Evolutionary conservation across 2,329 filamentous ascomycete genomes (phyloP).

Genomic region (Nannizziopsis arthrosporioides): DNA sequence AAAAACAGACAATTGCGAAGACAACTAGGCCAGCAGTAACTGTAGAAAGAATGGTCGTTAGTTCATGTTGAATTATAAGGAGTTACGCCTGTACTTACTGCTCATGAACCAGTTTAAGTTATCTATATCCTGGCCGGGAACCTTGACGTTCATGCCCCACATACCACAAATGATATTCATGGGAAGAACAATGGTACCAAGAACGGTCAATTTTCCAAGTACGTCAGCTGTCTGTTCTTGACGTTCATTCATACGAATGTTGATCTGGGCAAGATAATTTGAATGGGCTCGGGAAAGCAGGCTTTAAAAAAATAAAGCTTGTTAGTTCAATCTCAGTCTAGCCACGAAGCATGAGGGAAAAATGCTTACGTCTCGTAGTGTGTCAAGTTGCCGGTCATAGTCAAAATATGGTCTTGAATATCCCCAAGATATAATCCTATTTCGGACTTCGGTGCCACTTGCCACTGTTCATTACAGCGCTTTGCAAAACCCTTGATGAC

Average conservation of each 20-base stretch:
- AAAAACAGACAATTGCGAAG: constrained; percentile 70
- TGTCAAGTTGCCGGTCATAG: constrained; percentile 90
- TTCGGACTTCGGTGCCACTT: constrained; percentile 85
- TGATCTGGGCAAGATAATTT: constrained; percentile 98
- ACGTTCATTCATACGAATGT: constrained; percentile 96
- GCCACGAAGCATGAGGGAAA: background rate
- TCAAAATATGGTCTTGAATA: constrained; percentile 98
- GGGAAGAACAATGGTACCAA: constrained; percentile 91
- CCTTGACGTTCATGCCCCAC: constrained; percentile 98
- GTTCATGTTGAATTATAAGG: constrained; percentile 2
- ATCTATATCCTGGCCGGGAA: constrained; percentile 79
- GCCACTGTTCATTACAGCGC: constrained; percentile 94
- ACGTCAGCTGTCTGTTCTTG: constrained; percentile 94
- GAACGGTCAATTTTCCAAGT: constrained; percentile 82
- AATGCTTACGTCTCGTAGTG: constrained; percentile 82
- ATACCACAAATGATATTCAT: constrained; percentile 99
- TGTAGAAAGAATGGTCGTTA: constrained; percentile 21
- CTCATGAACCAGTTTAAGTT: constrained; percentile 65
- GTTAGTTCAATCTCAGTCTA: constrained; percentile 12
- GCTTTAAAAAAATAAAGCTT: constrained; percentile 35
- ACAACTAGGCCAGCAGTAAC: constrained; percentile 61
- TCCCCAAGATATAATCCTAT: constrained; percentile 97
- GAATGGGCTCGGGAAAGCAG: constrained; percentile 82
- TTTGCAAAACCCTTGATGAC: constrained; percentile 99
- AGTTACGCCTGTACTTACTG: constrained; percentile 29